Evolutionary conservation across 1,284 basidiomycete species (phyloP).

Genomic region (Pterula multifida): DNA sequence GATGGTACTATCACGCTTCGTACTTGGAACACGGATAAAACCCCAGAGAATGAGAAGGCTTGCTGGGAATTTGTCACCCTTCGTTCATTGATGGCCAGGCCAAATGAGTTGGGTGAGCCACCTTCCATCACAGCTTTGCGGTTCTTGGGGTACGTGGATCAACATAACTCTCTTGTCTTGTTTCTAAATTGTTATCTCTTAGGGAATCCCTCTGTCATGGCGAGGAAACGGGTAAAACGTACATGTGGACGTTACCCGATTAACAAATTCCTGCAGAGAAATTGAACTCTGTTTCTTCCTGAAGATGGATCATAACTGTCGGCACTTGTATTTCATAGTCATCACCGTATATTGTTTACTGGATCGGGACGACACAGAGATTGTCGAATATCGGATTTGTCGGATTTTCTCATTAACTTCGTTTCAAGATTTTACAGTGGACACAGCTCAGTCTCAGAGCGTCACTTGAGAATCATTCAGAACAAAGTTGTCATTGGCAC

Average conservation of each 20-base stretch:
- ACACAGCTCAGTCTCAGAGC: too few relatives aligned
- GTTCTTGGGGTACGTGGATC: conserved; percentile 50
- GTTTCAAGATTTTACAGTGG: too few relatives aligned
- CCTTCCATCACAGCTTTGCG: conserved; percentile 52
- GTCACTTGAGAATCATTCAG: too few relatives aligned
- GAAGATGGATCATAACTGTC: too few relatives aligned
- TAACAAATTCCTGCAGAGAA: too few relatives aligned
- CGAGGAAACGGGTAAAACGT: conserved; percentile 53
- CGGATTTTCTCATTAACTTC: too few relatives aligned
- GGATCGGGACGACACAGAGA: too few relatives aligned
- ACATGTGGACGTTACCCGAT: conserved; percentile 52
- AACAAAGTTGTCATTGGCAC: too few relatives aligned
- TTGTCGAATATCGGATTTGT: too few relatives aligned
- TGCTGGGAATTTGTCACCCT: conserved; percentile 63
- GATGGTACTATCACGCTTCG: conserved; percentile 58
- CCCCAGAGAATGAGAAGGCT: conserved; percentile 46
- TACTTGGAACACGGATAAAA: conserved; percentile 68
- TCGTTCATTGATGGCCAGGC: conserved; percentile 43
- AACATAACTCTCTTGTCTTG: neutral
- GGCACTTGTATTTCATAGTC: too few relatives aligned
- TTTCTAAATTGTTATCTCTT: neutral
- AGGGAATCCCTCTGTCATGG: conserved; percentile 58
- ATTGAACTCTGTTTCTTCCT: too few relatives aligned
- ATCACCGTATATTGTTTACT: too few relatives aligned
- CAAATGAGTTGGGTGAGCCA: conserved; percentile 14